Percentiles rank a stretch among this genome's conserved stretches.
These are phyloP conservation scores for Stachybotrys chartarum DNA, from an alignment of 2,329 filamentous ascomycete species.

Conservation along the genomic window DNA sequence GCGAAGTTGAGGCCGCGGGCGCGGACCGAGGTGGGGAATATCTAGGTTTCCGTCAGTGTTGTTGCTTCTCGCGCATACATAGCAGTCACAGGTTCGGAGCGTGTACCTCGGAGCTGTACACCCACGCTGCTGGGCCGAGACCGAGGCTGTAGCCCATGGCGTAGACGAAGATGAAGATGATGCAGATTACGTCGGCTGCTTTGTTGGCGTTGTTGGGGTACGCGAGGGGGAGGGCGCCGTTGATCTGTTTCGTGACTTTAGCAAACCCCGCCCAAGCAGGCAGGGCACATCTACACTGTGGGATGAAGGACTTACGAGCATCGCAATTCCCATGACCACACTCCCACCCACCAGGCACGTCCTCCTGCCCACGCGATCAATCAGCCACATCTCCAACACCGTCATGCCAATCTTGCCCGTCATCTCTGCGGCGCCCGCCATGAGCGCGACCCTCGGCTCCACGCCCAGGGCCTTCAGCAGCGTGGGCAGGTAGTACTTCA, in stretches of 20 bases:
- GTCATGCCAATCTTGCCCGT: conserved; percentile 51
- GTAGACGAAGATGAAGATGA: conserved; percentile 51
- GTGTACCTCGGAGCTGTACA: conserved; percentile 49
- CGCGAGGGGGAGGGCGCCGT: conserved; percentile 41
- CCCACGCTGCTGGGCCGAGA: conserved; percentile 50
- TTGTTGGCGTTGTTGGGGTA: conserved; percentile 43
- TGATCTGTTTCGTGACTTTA: conserved; percentile 34
- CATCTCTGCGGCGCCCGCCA: conserved; percentile 49
- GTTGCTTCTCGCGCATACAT: background rate
- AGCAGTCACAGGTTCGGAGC: background rate
- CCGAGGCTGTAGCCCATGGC: conserved; percentile 51
- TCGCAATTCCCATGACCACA: conserved; percentile 42
- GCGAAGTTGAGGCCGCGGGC: conserved; percentile 49
- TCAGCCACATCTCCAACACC: conserved; percentile 48
- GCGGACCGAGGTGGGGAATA: conserved; percentile 51
- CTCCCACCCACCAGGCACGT: conserved; percentile 41
- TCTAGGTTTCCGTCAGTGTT: conserved; percentile 20
- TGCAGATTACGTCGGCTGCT: conserved; percentile 40
- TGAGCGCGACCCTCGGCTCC: conserved; percentile 36
- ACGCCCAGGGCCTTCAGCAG: conserved; percentile 45
- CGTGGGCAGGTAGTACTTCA: conserved; percentile 53
- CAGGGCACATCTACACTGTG: no score
- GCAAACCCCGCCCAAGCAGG: background rate
- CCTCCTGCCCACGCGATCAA: conserved; percentile 44
- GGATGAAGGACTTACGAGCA: conserved; percentile 35